These are phyloP conservation scores for Conticribra guillardii DNA, from an alignment of 108 stramenopile genomes.

Conservation along the genomic window DNA sequence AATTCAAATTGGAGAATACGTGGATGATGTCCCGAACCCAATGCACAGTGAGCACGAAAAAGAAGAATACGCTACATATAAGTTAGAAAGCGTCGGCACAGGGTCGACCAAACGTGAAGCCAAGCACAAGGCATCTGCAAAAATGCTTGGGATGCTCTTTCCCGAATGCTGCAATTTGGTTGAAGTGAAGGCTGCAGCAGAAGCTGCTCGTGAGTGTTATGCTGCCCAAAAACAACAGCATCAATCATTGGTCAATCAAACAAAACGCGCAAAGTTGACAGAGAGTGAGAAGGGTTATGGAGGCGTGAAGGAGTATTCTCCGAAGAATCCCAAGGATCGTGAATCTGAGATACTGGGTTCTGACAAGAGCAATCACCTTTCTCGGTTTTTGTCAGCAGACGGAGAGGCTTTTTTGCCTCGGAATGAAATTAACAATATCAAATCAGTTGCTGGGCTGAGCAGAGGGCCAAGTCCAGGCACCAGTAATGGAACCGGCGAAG, in stretches of 20 bases:
- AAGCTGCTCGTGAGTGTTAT: slow-evolving; percentile 73
- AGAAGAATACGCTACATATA: slow-evolving; percentile 34
- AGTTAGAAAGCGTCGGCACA: slow-evolving; percentile 58
- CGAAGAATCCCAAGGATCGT: background rate
- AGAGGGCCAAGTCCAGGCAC: no score
- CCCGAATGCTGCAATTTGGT: slow-evolving; percentile 78
- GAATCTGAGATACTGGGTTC: background rate
- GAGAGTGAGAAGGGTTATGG: background rate
- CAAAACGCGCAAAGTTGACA: slow-evolving; percentile 37
- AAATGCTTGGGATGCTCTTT: slow-evolving; percentile 77
- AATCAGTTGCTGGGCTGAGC: background rate
- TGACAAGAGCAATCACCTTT: no score
- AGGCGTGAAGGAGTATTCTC: background rate
- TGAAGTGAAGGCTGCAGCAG: slow-evolving; percentile 85
- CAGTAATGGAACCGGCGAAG: no score
- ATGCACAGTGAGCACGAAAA: slow-evolving; percentile 10
- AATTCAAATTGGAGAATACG: slow-evolving; percentile 13
- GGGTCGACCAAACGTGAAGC: slow-evolving; percentile 84
- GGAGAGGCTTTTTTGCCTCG: background rate
- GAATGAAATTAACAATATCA: background rate
- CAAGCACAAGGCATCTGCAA: slow-evolving; percentile 80
- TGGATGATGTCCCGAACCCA: background rate
- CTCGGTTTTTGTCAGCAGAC: background rate
- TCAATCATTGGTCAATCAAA: slow-evolving; percentile 38
- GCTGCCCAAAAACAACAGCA: slow-evolving; percentile 72